These are phyloP conservation scores for Cryphonectria naterciae DNA, from an alignment of 2,329 filamentous ascomycete genomes.

Conservation along the genomic window DNA sequence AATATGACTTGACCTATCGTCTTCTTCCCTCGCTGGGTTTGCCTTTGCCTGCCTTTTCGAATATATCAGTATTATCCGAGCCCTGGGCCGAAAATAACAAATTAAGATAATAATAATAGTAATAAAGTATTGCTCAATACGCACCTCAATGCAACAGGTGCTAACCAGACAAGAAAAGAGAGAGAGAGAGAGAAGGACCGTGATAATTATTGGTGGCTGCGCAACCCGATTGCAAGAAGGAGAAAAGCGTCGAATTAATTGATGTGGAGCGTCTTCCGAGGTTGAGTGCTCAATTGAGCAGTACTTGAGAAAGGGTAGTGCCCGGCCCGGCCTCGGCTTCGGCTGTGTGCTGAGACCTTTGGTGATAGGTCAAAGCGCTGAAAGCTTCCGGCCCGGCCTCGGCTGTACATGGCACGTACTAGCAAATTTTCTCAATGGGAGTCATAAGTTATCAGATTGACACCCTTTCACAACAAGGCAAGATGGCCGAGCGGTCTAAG, in stretches of 20 bases:
- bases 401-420: not conserved
- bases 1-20: not conserved
- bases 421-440: not conserved
- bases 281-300: not conserved
- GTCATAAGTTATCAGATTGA: not conserved
- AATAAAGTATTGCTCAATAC: not conserved
- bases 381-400: constrained; percentile 5
- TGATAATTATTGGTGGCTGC: not conserved
- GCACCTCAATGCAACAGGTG: not conserved
- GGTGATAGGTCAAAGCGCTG: not conserved
- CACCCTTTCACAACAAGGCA: not conserved
- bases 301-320: not conserved
- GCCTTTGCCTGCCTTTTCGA: not conserved
- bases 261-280: not conserved
- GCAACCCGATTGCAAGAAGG: not conserved
- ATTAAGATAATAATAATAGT: not conserved
- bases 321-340: not conserved
- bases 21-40: not conserved
- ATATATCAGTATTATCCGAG: not conserved
- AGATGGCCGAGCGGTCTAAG: constrained; percentile 16
- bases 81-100: not conserved
- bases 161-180: not conserved
- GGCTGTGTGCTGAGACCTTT: not conserved
- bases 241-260: not conserved
- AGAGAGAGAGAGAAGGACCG: not conserved